Conservation (phyloP, 2,329 filamentous ascomycete species). For the Hypoxylon sp. region DNA sequence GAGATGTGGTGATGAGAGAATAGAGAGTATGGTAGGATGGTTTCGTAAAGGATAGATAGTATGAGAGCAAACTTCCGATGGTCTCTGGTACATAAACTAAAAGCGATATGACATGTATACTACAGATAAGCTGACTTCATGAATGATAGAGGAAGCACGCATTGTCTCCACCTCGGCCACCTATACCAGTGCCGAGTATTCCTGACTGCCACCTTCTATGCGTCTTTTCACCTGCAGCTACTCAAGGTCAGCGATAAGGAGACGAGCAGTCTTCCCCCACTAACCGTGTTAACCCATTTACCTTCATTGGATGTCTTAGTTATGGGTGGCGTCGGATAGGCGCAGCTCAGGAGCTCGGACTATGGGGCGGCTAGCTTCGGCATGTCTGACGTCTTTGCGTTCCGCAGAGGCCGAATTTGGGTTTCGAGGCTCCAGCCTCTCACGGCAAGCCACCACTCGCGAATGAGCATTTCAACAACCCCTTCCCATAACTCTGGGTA, state of each 20-base stretch:
- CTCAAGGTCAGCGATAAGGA: constrained; percentile 34
- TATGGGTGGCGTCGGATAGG: constrained; percentile 49
- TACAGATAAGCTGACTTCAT: constrained; percentile 7
- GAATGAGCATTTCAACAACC: constrained; percentile 11
- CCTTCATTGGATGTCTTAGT: constrained; percentile 32
- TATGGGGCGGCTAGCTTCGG: constrained; percentile 51
- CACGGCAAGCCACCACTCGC: constrained; percentile 16
- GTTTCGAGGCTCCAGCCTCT: constrained; percentile 28
- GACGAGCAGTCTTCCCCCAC: constrained; percentile 30
- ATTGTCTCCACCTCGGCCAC: constrained; percentile 34
- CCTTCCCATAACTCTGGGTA: constrained; percentile 21
- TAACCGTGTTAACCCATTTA: constrained; percentile 40
- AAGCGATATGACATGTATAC: constrained; percentile 4
- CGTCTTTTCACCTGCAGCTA: constrained; percentile 27
- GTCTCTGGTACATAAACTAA: constrained; percentile 8
- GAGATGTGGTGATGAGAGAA: neutral
- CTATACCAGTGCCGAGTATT: constrained; percentile 34
- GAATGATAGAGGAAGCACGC: constrained; percentile 14
- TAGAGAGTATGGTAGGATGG: neutral
- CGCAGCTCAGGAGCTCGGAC: constrained; percentile 23
- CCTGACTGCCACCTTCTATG: constrained; percentile 21
- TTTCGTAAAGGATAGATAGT: neutral
- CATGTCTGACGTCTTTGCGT: constrained; percentile 39
- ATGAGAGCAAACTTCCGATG: constrained; percentile 13
- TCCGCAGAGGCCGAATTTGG: constrained; percentile 28